These are phyloP conservation scores for Trametes villosa DNA, from an alignment of 768 basidiomycete species.

Conservation along the genomic window DNA sequence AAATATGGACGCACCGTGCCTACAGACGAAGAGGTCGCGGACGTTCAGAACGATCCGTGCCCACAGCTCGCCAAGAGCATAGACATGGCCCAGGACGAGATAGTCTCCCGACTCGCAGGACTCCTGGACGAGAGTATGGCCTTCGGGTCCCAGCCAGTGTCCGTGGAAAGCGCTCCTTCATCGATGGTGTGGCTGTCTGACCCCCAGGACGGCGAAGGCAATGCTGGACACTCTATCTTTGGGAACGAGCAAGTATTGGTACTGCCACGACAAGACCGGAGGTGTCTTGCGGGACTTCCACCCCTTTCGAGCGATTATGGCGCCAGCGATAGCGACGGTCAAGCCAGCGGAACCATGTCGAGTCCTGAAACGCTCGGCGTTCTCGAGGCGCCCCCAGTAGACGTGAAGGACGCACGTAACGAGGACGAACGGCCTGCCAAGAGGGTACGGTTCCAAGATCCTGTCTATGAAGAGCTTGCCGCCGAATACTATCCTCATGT, in stretches of 20 bases:
- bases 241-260: background rate
- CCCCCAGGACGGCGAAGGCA: background rate
- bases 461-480: background rate
- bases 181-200: background rate
- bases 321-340: too few species aligned
- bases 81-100: slow-evolving; percentile 16
- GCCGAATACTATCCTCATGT: background rate
- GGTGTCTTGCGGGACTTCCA: too few species aligned
- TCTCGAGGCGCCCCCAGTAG: background rate
- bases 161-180: background rate
- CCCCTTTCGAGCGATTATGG: too few species aligned
- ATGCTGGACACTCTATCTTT: background rate
- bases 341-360: too few species aligned
- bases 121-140: slow-evolving; percentile 15
- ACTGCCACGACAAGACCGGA: background rate
- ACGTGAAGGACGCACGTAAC: slow-evolving; percentile 28
- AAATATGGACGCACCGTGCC: slow-evolving; percentile 30
- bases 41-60: slow-evolving; percentile 11
- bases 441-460: slow-evolving; percentile 7
- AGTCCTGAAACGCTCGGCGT: too few species aligned
- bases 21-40: slow-evolving; percentile 33
- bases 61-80: slow-evolving; percentile 9
- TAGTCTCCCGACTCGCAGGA: slow-evolving; percentile 24
- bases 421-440: slow-evolving; percentile 6
- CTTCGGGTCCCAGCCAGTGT: slow-evolving; percentile 1